Evolutionary conservation across 2,329 filamentous ascomycete genomes (phyloP).

Genomic region (Cladosporium sp.): DNA sequence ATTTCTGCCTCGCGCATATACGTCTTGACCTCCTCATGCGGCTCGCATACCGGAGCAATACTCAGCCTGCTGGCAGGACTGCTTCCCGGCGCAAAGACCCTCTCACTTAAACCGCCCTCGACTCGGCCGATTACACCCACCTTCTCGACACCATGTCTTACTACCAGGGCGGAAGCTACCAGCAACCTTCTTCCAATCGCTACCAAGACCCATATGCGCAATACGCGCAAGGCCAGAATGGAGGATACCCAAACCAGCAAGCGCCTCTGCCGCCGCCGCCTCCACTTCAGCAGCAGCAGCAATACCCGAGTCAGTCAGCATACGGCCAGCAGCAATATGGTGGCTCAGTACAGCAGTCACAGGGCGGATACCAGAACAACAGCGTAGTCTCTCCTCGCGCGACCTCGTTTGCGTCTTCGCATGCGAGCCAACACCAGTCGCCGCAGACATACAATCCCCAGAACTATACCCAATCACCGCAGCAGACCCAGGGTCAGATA

Average conservation of each 20-base stretch:
- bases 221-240: constrained; percentile 24
- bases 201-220: constrained; percentile 25
- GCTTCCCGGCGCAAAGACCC: constrained; percentile 31
- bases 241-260: constrained; percentile 20
- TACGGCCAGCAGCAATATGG: constrained; percentile 23
- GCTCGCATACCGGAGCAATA: not conserved
- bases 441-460: constrained; percentile 57
- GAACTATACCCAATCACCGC: constrained; percentile 50
- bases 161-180: constrained; percentile 50
- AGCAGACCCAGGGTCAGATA: constrained; percentile 43
- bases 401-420: constrained; percentile 6
- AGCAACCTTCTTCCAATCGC: constrained; percentile 18
- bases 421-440: constrained; percentile 37
- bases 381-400: constrained; percentile 9
- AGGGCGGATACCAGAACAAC: constrained; percentile 18
- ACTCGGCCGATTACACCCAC: not conserved
- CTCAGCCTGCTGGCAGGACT: constrained; percentile 20
- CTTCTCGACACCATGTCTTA: constrained; percentile 46
- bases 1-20: not conserved
- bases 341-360: constrained; percentile 26
- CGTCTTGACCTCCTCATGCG: not conserved
- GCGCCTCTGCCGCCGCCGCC: constrained; percentile 14
- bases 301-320: constrained; percentile 24
- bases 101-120: constrained; percentile 25
- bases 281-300: constrained; percentile 13